Evolutionary conservation across 2,329 filamentous ascomycete genomes (phyloP).

Genomic region (Claviceps pazoutovae): DNA sequence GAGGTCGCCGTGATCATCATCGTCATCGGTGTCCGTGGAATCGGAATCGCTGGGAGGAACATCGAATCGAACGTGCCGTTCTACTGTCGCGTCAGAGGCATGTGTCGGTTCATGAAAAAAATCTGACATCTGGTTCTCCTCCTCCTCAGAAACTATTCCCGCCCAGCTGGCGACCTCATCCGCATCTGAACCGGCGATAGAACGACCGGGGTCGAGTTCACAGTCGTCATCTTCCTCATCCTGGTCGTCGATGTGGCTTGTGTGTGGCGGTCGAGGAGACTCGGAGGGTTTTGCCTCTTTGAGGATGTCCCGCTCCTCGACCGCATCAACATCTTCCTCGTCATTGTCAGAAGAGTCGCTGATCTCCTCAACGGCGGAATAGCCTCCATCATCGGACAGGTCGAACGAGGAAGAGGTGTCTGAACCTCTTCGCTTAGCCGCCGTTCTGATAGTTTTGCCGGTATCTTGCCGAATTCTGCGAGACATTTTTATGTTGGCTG

Average conservation of each 20-base stretch:
- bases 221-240: slow-evolving; percentile 19
- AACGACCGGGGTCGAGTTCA: slow-evolving; percentile 24
- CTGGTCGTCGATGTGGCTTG: slow-evolving; percentile 6
- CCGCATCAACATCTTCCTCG: slow-evolving; percentile 61
- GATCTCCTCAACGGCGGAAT: slow-evolving; percentile 66
- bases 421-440: slow-evolving; percentile 33
- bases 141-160: slow-evolving; percentile 36
- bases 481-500: slow-evolving; percentile 25
- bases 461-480: slow-evolving; percentile 39
- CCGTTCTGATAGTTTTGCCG: slow-evolving; percentile 27
- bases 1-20: slow-evolving; percentile 48
- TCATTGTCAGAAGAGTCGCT: slow-evolving; percentile 66
- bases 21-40: slow-evolving; percentile 48
- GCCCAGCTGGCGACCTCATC: slow-evolving; percentile 40
- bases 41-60: slow-evolving; percentile 54
- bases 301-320: slow-evolving; percentile 65
- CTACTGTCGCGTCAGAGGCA: slow-evolving; percentile 24
- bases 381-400: slow-evolving; percentile 58
- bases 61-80: slow-evolving; percentile 63
- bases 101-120: slow-evolving; percentile 27
- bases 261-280: slow-evolving; percentile 36
- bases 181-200: slow-evolving; percentile 22
- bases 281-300: slow-evolving; percentile 26
- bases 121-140: slow-evolving; percentile 31
- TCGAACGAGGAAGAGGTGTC: slow-evolving; percentile 40